Conservation (phyloP, 169 alveolate genomes). For the Plasmodium gallinaceum region DNA sequence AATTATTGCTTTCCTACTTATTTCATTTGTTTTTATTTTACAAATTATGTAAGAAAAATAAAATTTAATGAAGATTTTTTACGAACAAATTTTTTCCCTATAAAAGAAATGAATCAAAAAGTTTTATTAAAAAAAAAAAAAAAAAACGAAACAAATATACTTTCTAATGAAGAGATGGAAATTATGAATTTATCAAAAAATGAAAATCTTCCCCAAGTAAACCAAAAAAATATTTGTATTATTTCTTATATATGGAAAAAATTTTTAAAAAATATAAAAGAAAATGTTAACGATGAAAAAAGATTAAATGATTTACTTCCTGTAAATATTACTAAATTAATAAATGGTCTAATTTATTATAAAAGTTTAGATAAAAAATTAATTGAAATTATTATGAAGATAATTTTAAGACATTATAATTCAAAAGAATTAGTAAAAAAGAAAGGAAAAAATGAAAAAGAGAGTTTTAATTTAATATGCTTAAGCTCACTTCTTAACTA, state of each 20-base stretch:
- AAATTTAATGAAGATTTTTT: background rate
- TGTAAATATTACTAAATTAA: constrained; percentile 33
- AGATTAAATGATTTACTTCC: constrained; percentile 18
- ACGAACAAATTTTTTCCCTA: background rate
- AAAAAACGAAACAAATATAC: no score
- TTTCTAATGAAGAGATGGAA: no score
- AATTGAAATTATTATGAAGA: constrained; percentile 24
- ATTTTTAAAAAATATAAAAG: constrained; percentile 22
- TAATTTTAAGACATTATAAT: background rate
- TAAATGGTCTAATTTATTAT: constrained; percentile 36
- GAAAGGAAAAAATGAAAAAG: background rate
- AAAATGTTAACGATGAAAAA: constrained; percentile 9
- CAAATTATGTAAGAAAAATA: background rate
- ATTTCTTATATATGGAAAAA: constrained; percentile 21
- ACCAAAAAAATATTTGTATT: no score
- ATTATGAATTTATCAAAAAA: no score
- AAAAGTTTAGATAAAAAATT: constrained; percentile 21
- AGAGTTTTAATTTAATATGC: constrained; percentile 34
- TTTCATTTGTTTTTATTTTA: constrained; percentile 29
- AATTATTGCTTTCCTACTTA: constrained; percentile 18
- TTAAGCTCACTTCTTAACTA: constrained; percentile 23
- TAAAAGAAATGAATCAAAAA: no score
- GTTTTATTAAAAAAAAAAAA: no score
- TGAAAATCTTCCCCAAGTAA: constrained; percentile 1
- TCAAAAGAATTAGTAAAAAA: background rate